These are phyloP conservation scores for Schizosaccharomyces versatilis DNA, from an alignment of 1,139 yeast genomes.

Conservation along the genomic window DNA sequence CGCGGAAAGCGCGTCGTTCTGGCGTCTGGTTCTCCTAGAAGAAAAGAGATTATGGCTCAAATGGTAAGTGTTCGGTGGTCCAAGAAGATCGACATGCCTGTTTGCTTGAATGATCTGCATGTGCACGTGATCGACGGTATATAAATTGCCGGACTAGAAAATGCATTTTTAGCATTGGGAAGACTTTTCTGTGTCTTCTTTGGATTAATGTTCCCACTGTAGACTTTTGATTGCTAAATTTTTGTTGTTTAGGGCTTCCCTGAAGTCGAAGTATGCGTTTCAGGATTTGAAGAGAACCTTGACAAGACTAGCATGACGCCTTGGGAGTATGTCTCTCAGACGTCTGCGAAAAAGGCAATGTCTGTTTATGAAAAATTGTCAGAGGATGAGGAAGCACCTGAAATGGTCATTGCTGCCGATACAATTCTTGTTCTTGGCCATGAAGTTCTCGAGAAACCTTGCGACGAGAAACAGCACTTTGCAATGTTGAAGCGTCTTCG, in stretches of 20 bases:
- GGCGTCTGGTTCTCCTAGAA: constrained; percentile 70
- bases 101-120: too few species aligned
- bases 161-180: too few species aligned
- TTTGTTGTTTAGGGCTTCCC: constrained; percentile 24
- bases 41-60: constrained; percentile 44
- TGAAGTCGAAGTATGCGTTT: constrained; percentile 28
- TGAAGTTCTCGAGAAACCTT: constrained; percentile 58
- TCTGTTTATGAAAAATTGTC: constrained; percentile 31
- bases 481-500: constrained; percentile 26
- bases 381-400: constrained; percentile 19
- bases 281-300: constrained; percentile 53
- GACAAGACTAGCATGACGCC: constrained; percentile 24
- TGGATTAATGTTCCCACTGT: too few species aligned
- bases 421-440: constrained; percentile 50
- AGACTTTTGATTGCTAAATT: background rate
- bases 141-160: too few species aligned
- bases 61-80: constrained; percentile 17
- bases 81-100: too few species aligned
- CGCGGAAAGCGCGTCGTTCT: constrained; percentile 26
- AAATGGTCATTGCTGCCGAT: constrained; percentile 53
- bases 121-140: too few species aligned
- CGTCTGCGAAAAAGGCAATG: constrained; percentile 43
- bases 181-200: too few species aligned
- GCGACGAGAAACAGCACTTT: constrained; percentile 29
- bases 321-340: constrained; percentile 42